Percentiles rank a stretch among this genome's conserved stretches.
These are phyloP conservation scores for Penicillium sclerotiorum DNA, from an alignment of 2,329 filamentous ascomycete genomes.

Conservation along the genomic window DNA sequence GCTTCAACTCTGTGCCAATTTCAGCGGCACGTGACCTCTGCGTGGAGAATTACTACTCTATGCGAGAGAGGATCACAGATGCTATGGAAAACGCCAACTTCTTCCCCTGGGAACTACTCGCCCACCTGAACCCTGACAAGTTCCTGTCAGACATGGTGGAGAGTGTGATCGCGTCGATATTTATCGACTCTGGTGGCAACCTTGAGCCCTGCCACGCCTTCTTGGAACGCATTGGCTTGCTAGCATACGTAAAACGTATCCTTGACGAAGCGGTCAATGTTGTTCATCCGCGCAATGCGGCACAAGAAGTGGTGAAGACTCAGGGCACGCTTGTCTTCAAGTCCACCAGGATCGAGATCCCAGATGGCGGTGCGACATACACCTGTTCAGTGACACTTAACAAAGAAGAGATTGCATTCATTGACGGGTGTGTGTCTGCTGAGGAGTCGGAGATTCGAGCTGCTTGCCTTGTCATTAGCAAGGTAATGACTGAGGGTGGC, in stretches of 20 bases:
- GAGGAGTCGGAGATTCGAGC: neutral
- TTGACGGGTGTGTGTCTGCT: constrained; percentile 12
- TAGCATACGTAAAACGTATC: constrained; percentile 64
- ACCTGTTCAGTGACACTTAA: constrained; percentile 21
- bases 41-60: constrained; percentile 48
- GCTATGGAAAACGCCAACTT: constrained; percentile 53
- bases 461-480: no score
- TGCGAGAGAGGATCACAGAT: constrained; percentile 54
- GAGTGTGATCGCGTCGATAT: constrained; percentile 77
- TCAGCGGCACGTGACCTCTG: constrained; percentile 19
- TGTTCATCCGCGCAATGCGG: constrained; percentile 66
- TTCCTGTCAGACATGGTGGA: constrained; percentile 85
- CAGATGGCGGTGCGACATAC: constrained; percentile 22
- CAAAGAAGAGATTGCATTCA: constrained; percentile 18
- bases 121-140: constrained; percentile 68
- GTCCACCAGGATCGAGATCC: constrained; percentile 13
- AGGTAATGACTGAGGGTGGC: no score
- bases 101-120: constrained; percentile 79
- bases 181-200: constrained; percentile 71
- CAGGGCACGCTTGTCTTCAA: constrained; percentile 18
- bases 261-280: constrained; percentile 60
- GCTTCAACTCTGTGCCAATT: constrained; percentile 34
- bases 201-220: constrained; percentile 63
- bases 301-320: constrained; percentile 59
- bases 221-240: constrained; percentile 65